A percentile compares a stretch with the other conserved stretches of the same genome.
Conservation (phyloP, 805 yeast species). For the Isabelozyma pseudorhagii region DNA sequence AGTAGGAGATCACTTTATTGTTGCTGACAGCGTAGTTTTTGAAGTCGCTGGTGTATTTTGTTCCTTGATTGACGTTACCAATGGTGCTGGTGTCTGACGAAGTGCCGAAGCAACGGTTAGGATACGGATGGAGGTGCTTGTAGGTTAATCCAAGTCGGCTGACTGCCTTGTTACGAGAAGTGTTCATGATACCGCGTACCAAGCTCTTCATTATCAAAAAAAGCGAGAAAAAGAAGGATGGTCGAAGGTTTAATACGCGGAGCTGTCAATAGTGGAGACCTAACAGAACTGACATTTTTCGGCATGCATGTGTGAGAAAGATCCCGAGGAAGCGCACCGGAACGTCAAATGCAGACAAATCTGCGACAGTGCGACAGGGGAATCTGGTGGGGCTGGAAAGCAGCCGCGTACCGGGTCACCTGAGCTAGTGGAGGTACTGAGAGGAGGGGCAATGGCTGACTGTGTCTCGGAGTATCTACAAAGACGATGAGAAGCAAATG, state of each 20-base stretch:
- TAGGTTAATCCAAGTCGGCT: neutral
- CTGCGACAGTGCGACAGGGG: neutral
- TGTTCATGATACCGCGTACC: neutral
- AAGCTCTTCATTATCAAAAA: neutral
- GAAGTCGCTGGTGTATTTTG: constrained; percentile 32
- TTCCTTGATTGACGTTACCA: constrained; percentile 19
- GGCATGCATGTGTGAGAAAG: neutral
- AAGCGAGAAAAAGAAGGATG: neutral
- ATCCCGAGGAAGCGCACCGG: neutral
- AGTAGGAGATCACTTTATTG: constrained; percentile 56
- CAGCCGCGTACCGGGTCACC: neutral
- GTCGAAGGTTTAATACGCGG: neutral
- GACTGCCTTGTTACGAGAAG: neutral
- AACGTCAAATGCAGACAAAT: neutral
- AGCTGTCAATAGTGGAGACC: neutral
- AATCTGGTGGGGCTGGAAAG: neutral
- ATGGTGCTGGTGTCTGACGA: neutral
- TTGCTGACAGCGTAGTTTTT: constrained; percentile 42
- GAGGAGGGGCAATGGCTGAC: too few species aligned
- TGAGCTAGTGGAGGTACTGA: neutral
- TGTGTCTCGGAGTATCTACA: too few species aligned
- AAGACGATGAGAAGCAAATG: too few species aligned
- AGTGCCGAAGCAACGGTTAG: neutral
- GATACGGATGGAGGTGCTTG: neutral
- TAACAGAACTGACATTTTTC: neutral